A percentile compares a stretch with the other conserved stretches of the same genome.
These are phyloP conservation scores for Caloboletus inedulis DNA, from an alignment of 1,284 basidiomycete genomes.

Conservation along the genomic window DNA sequence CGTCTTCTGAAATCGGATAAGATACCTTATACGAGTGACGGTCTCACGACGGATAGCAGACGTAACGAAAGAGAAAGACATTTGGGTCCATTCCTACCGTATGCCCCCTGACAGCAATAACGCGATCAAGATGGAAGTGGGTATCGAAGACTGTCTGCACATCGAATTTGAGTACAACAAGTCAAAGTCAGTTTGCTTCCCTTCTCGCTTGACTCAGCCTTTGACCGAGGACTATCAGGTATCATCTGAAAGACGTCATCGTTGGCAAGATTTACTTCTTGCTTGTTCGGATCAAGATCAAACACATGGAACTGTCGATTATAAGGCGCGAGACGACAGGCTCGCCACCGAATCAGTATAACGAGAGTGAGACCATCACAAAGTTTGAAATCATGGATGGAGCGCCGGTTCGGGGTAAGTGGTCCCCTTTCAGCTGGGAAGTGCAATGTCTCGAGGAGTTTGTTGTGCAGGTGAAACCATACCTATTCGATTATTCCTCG, in stretches of 20 bases:
- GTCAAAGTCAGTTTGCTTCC: conserved; percentile 72
- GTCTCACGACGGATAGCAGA: conserved; percentile 91
- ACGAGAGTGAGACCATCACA: conserved; percentile 98
- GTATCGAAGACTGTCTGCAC: conserved; percentile 97
- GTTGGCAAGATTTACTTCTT: conserved; percentile 99
- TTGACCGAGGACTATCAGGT: conserved; percentile 48
- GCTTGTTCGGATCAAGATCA: conserved; percentile 98
- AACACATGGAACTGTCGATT: conserved; percentile 99
- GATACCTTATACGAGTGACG: conserved; percentile 92
- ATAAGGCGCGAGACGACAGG: conserved; percentile 97
- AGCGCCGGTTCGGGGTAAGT: conserved; percentile 83
- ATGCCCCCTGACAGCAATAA: conserved; percentile 98
- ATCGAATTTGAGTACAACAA: conserved; percentile 99
- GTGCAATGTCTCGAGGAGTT: neutral
- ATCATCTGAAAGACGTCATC: conserved; percentile 98
- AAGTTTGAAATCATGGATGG: conserved; percentile 99
- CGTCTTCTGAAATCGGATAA: conserved; percentile 31
- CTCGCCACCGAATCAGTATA: conserved; percentile 95
- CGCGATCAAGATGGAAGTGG: conserved; percentile 99
- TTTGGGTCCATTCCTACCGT: conserved; percentile 98
- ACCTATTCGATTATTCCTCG: conserved; percentile 95
- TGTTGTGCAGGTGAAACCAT: conserved; percentile 83
- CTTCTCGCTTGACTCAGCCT: neutral
- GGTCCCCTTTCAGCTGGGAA: neutral
- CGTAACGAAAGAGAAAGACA: conserved; percentile 86